Percentiles rank a stretch among this genome's conserved stretches.
These are phyloP conservation scores for Cadophora luteo-olivacea DNA, from an alignment of 2,329 filamentous ascomycete species.

Conservation along the genomic window DNA sequence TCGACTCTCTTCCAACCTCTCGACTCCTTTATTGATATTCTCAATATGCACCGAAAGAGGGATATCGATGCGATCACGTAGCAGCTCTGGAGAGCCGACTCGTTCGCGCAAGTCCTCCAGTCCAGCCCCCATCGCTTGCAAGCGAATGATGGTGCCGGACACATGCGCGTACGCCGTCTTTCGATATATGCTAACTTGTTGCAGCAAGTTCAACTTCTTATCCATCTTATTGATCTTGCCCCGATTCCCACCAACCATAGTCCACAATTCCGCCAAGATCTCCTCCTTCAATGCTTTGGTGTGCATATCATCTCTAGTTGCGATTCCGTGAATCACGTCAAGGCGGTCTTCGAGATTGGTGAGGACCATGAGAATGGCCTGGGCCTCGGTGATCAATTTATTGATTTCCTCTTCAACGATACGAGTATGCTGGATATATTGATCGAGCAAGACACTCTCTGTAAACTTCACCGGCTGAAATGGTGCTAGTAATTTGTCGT, in stretches of 20 bases:
- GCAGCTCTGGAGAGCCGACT: slow-evolving; percentile 69
- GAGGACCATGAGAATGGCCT: slow-evolving; percentile 70
- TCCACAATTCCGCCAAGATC: slow-evolving; percentile 75
- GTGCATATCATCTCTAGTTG: slow-evolving; percentile 66
- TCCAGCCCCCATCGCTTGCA: slow-evolving; percentile 74
- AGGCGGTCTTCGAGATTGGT: slow-evolving; percentile 73
- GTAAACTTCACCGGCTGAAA: slow-evolving; percentile 68
- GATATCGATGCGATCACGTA: slow-evolving; percentile 58
- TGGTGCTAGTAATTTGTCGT: slow-evolving; percentile 58
- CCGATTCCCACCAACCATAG: slow-evolving; percentile 73
- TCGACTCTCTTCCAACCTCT: slow-evolving; percentile 71
- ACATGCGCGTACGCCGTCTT: slow-evolving; percentile 71
- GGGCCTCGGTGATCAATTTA: slow-evolving; percentile 71
- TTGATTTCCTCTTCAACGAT: slow-evolving; percentile 74
- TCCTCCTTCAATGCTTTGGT: slow-evolving; percentile 67
- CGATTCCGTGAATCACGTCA: slow-evolving; percentile 71
- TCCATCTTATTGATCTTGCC: slow-evolving; percentile 65
- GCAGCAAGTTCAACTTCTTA: slow-evolving; percentile 67
- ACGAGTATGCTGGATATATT: slow-evolving; percentile 76
- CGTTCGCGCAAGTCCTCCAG: slow-evolving; percentile 75
- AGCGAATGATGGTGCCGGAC: slow-evolving; percentile 71
- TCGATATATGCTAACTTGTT: slow-evolving; percentile 70
- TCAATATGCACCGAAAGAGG: slow-evolving; percentile 78
- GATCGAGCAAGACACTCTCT: slow-evolving; percentile 69
- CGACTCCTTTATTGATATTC: slow-evolving; percentile 74